Conservation (phyloP, 202 grass and related monocot genomes). For the Carex arenaria region DNA sequence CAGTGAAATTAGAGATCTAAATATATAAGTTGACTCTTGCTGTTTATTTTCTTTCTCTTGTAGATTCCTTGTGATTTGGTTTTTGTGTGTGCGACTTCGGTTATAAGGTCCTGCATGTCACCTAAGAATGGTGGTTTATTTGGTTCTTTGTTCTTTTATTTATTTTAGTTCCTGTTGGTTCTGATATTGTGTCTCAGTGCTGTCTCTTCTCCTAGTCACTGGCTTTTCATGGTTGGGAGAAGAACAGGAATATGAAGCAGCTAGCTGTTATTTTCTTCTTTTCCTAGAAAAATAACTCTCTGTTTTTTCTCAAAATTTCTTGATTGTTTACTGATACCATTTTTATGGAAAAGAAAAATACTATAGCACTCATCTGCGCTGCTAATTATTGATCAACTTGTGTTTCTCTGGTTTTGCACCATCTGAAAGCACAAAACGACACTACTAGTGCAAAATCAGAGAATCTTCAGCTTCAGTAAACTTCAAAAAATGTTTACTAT, state of each 20-base stretch:
- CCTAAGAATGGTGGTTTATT: constrained; percentile 8
- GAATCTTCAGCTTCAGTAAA: background rate
- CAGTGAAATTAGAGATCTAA: background rate
- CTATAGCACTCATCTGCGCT: background rate
- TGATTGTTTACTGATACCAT: background rate
- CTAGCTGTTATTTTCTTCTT: constrained; percentile 16
- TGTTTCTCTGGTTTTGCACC: constrained; percentile 6
- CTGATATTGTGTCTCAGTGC: background rate
- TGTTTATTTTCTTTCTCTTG: constrained; percentile 7
- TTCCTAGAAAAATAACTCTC: constrained; percentile 2
- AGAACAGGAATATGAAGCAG: background rate
- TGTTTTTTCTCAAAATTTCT: background rate
- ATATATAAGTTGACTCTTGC: constrained; percentile 7
- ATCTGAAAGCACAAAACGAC: background rate
- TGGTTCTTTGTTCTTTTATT: constrained; percentile 10
- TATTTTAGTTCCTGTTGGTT: constrained; percentile 3
- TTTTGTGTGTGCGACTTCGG: constrained; percentile 14
- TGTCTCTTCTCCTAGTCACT: constrained; percentile 11
- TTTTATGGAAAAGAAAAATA: constrained; percentile 7
- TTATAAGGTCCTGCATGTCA: constrained; percentile 19
- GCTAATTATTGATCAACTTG: background rate
- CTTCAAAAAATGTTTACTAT: background rate
- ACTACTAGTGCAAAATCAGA: background rate
- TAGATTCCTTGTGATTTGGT: constrained; percentile 22
- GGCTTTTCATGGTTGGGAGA: background rate